phyloP scores from a whole-genome alignment of 2,329 filamentous ascomycete species.

The Alternaria consortialis region DNA sequence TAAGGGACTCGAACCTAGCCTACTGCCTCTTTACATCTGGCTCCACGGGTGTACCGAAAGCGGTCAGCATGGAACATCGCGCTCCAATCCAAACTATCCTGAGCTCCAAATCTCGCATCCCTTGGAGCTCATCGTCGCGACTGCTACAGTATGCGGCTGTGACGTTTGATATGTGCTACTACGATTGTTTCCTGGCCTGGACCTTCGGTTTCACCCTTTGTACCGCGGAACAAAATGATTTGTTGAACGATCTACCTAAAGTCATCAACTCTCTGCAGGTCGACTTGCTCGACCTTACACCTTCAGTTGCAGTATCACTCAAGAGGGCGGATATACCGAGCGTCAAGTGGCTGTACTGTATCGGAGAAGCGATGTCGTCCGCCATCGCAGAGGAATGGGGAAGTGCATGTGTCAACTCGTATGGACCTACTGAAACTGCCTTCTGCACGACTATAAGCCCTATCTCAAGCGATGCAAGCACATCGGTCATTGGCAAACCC shows the following conservation, averaged over 20 bases:
- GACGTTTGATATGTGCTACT: conserved; percentile 59
- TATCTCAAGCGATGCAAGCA: conserved; percentile 38
- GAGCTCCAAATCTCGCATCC: conserved; percentile 50
- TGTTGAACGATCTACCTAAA: conserved; percentile 51
- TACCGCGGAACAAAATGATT: conserved; percentile 48
- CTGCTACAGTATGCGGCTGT: conserved; percentile 56
- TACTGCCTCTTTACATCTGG: conserved; percentile 58
- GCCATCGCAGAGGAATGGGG: conserved; percentile 52
- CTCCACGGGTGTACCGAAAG: conserved; percentile 56
- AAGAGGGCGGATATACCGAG: conserved; percentile 42
- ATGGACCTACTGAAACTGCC: conserved; percentile 56
- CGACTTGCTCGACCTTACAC: conserved; percentile 55
- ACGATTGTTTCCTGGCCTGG: conserved; percentile 58
- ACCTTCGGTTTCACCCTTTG: conserved; percentile 55
- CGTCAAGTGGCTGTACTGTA: conserved; percentile 56
- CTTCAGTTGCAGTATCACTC: conserved; percentile 53
- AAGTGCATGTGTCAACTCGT: conserved; percentile 55
- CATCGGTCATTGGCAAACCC: conserved; percentile 54
- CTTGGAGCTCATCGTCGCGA: conserved; percentile 50
- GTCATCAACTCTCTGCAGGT: conserved; percentile 48
- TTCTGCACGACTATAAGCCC: conserved; percentile 57
- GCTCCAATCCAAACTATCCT: conserved; percentile 54
- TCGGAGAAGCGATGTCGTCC: conserved; percentile 55
- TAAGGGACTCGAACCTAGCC: conserved; percentile 45
- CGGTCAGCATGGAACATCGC: conserved; percentile 54